A percentile compares a stretch with the other conserved stretches of the same genome.
Evolutionary conservation across 2,329 filamentous ascomycete species (phyloP).

Genomic region (Fusarium miscanthi): DNA sequence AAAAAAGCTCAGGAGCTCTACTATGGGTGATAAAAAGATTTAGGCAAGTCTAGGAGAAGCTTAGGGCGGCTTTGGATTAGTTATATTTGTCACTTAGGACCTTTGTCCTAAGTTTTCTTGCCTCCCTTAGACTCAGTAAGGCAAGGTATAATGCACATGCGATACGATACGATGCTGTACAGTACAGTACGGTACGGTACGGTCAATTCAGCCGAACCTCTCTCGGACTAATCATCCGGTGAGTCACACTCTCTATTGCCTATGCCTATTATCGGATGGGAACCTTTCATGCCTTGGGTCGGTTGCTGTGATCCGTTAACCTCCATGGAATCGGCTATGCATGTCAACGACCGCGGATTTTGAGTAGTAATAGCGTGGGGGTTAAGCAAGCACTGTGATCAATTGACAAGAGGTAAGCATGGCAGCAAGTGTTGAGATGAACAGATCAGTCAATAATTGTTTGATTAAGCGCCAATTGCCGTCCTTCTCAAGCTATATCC

Average conservation of each 20-base stretch:
- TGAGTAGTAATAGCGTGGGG: conserved; percentile 34
- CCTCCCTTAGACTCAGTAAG: not conserved
- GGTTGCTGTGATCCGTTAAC: not conserved
- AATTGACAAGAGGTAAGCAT: not conserved
- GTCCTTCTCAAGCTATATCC: conserved; percentile 7
- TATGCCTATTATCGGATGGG: conserved; percentile 21
- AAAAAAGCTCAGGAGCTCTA: too few species aligned
- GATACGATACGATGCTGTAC: not conserved
- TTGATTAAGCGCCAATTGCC: conserved; percentile 7
- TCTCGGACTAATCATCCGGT: conserved; percentile 22
- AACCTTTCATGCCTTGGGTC: not conserved
- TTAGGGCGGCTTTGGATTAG: too few species aligned
- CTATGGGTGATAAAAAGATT: too few species aligned
- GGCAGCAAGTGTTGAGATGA: not conserved
- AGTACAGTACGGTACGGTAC: not conserved
- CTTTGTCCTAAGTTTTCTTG: too few species aligned
- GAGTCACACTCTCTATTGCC: conserved; percentile 23
- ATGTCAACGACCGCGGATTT: not conserved
- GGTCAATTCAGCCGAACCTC: conserved; percentile 5
- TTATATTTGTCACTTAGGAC: too few species aligned
- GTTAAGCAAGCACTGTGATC: not conserved
- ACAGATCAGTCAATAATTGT: not conserved
- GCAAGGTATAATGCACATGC: not conserved
- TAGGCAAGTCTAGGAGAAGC: too few species aligned
- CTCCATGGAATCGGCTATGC: not conserved